Evolutionary conservation across 371 early-diverging fungal species (phyloP).

Genomic region (Apophysomyces elegans): DNA sequence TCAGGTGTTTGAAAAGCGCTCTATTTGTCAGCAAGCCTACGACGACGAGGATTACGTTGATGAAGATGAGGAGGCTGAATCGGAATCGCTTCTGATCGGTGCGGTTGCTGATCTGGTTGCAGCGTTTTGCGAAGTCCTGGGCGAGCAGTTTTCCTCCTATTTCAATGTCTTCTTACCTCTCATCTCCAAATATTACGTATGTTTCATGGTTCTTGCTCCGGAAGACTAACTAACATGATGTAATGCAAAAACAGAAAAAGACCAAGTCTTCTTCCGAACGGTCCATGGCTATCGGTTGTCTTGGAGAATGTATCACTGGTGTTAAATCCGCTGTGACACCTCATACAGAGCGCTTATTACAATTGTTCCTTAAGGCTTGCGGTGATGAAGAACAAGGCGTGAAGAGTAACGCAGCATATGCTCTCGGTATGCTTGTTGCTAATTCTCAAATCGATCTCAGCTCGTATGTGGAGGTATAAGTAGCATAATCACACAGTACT

Average conservation of each 20-base stretch:
- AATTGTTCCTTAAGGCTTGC: constrained; percentile 72
- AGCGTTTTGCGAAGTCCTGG: constrained; percentile 74
- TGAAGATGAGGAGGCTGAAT: constrained; percentile 85
- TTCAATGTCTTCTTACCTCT: constrained; percentile 82
- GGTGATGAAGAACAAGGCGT: constrained; percentile 83
- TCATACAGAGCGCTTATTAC: constrained; percentile 71
- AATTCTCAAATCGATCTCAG: constrained; percentile 73
- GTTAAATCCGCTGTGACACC: constrained; percentile 76
- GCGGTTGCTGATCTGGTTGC: constrained; percentile 86
- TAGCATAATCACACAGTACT: background rate
- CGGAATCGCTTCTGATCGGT: constrained; percentile 80
- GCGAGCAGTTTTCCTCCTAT: constrained; percentile 72
- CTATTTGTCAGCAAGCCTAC: constrained; percentile 80
- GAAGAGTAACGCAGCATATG: constrained; percentile 86
- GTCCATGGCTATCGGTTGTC: constrained; percentile 87
- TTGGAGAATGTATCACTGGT: constrained; percentile 83
- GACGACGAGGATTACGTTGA: constrained; percentile 75
- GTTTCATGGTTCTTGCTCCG: constrained; percentile 11
- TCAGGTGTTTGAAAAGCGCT: constrained; percentile 78
- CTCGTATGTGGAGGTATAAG: constrained; percentile 36
- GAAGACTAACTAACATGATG: no score
- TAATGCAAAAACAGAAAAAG: constrained; percentile 48
- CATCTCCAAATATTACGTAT: constrained; percentile 77
- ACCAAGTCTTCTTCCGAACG: constrained; percentile 76
- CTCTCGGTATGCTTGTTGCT: constrained; percentile 75